phyloP scores from a whole-genome alignment of 306 rosid species.

The Casuarina cunninghamiana region DNA sequence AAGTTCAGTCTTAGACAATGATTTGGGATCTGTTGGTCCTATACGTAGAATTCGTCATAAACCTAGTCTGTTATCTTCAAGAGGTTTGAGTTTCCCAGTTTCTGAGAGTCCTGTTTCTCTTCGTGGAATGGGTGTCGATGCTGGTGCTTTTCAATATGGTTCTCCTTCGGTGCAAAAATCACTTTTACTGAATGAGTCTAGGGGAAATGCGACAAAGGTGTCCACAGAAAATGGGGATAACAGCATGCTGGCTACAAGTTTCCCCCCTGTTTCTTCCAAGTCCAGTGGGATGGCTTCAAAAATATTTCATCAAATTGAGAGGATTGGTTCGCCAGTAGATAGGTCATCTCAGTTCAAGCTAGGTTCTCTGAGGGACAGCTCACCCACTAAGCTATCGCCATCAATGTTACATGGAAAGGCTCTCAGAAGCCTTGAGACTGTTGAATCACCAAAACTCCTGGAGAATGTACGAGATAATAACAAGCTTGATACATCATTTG shows the following conservation, averaged over 20 bases:
- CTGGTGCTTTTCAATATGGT: slow-evolving; percentile 41
- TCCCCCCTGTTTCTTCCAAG: slow-evolving; percentile 47
- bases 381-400: slow-evolving; percentile 69
- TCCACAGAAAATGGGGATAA: slow-evolving; percentile 45
- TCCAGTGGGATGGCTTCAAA: slow-evolving; percentile 82
- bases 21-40: slow-evolving; percentile 81
- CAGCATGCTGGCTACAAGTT: slow-evolving; percentile 41
- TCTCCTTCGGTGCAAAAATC: slow-evolving; percentile 48
- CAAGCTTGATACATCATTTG: slow-evolving; percentile 26
- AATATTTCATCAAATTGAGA: slow-evolving; percentile 80
- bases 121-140: slow-evolving; percentile 35
- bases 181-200: slow-evolving; percentile 36
- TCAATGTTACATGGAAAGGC: slow-evolving; percentile 87
- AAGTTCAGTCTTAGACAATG: slow-evolving; percentile 66
- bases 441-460: slow-evolving; percentile 61
- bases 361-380: slow-evolving; percentile 39
- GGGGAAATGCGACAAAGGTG: slow-evolving; percentile 31
- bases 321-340: slow-evolving; percentile 68
- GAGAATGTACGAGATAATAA: slow-evolving; percentile 36
- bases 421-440: slow-evolving; percentile 74
- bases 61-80: slow-evolving; percentile 62
- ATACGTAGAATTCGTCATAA: slow-evolving; percentile 77
- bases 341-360: slow-evolving; percentile 54
- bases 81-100: slow-evolving; percentile 52
- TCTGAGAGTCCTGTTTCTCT: slow-evolving; percentile 49